These are phyloP conservation scores for Diaporthe destruens DNA, from an alignment of 2,329 filamentous ascomycete species.

Conservation along the genomic window DNA sequence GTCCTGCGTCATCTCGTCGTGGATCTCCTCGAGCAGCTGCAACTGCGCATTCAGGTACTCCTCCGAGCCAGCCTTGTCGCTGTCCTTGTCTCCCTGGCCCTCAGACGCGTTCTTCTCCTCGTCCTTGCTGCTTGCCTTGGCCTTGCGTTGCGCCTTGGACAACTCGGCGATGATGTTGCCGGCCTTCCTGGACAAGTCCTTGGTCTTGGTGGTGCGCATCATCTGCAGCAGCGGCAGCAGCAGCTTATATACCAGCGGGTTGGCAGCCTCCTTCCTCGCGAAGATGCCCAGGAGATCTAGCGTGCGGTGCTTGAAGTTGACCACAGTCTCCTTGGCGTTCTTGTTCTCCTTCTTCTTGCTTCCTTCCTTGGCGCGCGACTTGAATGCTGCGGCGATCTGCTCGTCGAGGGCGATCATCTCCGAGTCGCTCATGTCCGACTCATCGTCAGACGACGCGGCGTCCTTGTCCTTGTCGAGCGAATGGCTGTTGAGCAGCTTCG, in stretches of 20 bases:
- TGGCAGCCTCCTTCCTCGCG: slow-evolving; percentile 80
- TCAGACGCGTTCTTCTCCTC: slow-evolving; percentile 50
- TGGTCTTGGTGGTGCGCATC: slow-evolving; percentile 80
- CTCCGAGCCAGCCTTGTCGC: slow-evolving; percentile 55
- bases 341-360: slow-evolving; percentile 87
- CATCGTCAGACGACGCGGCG: slow-evolving; percentile 69
- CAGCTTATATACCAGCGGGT: slow-evolving; percentile 75
- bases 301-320: slow-evolving; percentile 95
- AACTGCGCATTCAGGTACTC: slow-evolving; percentile 62
- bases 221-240: slow-evolving; percentile 83
- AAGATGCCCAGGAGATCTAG: slow-evolving; percentile 90
- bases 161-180: slow-evolving; percentile 79
- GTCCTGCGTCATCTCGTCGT: slow-evolving; percentile 74
- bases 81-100: not conserved
- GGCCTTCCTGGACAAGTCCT: slow-evolving; percentile 80
- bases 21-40: slow-evolving; percentile 73
- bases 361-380: slow-evolving; percentile 77
- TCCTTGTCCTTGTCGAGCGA: slow-evolving; percentile 70
- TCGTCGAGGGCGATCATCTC: slow-evolving; percentile 93
- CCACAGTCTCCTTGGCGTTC: slow-evolving; percentile 87
- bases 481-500: slow-evolving; percentile 77
- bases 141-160: slow-evolving; percentile 75
- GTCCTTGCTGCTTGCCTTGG: slow-evolving; percentile 58
- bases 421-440: slow-evolving; percentile 92
- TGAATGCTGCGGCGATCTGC: slow-evolving; percentile 87